Conservation (phyloP, 805 yeast species). For the Saccharomycopsis sp. region DNA sequence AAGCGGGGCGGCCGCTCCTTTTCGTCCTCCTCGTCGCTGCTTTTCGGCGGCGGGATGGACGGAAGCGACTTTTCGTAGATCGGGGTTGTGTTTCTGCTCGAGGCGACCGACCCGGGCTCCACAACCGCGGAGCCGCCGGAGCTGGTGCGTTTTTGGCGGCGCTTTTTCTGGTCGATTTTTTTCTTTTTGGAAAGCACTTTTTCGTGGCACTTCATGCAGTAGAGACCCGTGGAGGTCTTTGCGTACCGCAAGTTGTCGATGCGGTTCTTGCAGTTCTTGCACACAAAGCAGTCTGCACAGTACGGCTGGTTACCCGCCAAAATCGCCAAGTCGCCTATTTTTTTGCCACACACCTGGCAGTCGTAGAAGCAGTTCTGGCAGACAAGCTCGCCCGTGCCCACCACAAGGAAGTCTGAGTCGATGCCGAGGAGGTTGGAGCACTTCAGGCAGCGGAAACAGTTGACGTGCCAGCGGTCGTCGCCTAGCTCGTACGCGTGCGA, state of each 20-base stretch:
- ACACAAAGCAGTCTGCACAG: conserved; percentile 83
- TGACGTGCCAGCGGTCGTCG: conserved; percentile 91
- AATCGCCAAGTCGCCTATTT: conserved; percentile 89
- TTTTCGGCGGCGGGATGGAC: conserved; percentile 10
- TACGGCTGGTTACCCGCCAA: conserved; percentile 93
- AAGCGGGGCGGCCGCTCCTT: neutral
- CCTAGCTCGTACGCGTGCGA: conserved; percentile 96
- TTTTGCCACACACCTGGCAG: conserved; percentile 77
- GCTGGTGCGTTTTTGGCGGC: conserved; percentile 20
- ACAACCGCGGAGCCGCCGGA: conserved; percentile 21
- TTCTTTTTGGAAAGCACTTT: conserved; percentile 69
- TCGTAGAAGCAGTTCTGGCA: conserved; percentile 90
- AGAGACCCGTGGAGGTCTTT: conserved; percentile 84
- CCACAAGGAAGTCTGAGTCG: conserved; percentile 80
- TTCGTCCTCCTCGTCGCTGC: neutral
- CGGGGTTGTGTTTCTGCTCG: conserved; percentile 11
- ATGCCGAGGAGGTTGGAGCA: conserved; percentile 76
- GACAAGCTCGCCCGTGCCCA: conserved; percentile 87
- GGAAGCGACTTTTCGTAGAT: conserved; percentile 20
- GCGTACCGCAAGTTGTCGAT: conserved; percentile 90
- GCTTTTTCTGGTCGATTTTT: conserved; percentile 41
- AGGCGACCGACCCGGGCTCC: conserved; percentile 18
- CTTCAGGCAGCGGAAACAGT: conserved; percentile 85
- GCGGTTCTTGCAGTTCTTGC: conserved; percentile 78
- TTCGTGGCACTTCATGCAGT: conserved; percentile 91